These are phyloP conservation scores for Macadamia integrifolia DNA, from an alignment of 164 flowering plant species.

Conservation along the genomic window DNA sequence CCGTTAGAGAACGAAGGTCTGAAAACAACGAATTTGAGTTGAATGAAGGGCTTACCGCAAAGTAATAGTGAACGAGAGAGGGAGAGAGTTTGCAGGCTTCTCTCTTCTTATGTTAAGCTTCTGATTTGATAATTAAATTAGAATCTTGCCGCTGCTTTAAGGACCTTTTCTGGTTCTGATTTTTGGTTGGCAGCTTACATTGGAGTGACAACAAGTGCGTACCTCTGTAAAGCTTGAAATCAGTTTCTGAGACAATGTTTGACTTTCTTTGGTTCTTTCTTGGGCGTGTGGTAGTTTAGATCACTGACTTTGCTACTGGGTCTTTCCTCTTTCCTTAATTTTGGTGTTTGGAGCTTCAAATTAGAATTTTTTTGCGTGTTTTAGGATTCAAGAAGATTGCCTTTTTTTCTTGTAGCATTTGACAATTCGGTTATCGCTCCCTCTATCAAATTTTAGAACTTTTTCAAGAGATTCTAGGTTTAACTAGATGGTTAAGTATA, in stretches of 20 bases:
- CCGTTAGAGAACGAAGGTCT: too few relatives aligned
- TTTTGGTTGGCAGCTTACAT: constrained; percentile 10
- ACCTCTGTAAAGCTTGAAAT: constrained; percentile 18
- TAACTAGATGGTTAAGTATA: neutral
- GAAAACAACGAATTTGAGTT: too few relatives aligned
- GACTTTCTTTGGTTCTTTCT: constrained; percentile 13
- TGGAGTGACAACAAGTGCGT: constrained; percentile 1
- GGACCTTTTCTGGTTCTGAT: neutral
- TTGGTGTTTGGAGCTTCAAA: constrained; percentile 8
- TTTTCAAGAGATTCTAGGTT: neutral
- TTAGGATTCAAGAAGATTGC: neutral
- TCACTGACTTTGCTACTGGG: neutral
- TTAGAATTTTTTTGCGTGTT: constrained; percentile 12
- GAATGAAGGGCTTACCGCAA: too few relatives aligned
- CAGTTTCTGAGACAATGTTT: constrained; percentile 15
- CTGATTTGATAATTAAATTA: constrained; percentile 13
- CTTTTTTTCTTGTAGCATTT: neutral
- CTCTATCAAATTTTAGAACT: too few relatives aligned
- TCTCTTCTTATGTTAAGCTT: constrained; percentile 1
- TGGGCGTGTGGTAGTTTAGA: constrained; percentile 7
- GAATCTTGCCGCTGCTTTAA: constrained; percentile 18
- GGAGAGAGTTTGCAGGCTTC: constrained; percentile 12
- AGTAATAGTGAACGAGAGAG: too few relatives aligned
- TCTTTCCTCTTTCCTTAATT: constrained; percentile 7
- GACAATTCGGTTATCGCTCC: too few relatives aligned